These are phyloP conservation scores for Mycena latifolia DNA, from an alignment of 768 basidiomycete genomes.

Conservation along the genomic window DNA sequence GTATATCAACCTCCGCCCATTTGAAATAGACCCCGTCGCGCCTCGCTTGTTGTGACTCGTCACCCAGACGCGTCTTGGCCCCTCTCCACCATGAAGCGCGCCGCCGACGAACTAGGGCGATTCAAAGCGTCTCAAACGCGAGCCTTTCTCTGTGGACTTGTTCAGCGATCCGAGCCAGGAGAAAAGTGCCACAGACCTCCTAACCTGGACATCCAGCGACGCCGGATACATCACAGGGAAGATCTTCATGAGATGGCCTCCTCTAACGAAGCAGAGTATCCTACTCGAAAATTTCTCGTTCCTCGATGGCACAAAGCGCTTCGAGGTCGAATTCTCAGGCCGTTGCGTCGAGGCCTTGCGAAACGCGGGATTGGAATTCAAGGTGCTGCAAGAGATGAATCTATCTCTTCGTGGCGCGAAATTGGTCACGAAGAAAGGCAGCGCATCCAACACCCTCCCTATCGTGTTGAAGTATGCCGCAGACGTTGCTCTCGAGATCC, in stretches of 20 bases:
- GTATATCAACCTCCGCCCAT: no score
- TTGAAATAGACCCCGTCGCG: no score
- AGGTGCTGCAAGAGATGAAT: slow-evolving; percentile 55
- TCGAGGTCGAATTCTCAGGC: slow-evolving; percentile 55
- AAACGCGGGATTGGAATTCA: slow-evolving; percentile 49
- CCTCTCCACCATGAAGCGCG: slow-evolving; percentile 38
- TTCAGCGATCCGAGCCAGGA: slow-evolving; percentile 43
- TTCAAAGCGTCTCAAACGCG: not conserved
- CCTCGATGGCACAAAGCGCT: slow-evolving; percentile 39
- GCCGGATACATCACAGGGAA: slow-evolving; percentile 55
- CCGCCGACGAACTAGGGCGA: slow-evolving; percentile 16
- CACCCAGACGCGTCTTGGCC: not conserved
- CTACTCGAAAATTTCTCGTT: slow-evolving; percentile 42
- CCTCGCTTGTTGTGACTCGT: not conserved
- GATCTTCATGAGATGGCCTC: slow-evolving; percentile 60
- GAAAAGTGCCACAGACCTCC: slow-evolving; percentile 49
- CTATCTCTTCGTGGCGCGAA: slow-evolving; percentile 62
- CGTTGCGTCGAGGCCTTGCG: slow-evolving; percentile 44
- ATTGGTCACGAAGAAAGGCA: slow-evolving; percentile 41
- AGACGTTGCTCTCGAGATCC: slow-evolving; percentile 57
- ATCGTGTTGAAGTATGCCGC: slow-evolving; percentile 55
- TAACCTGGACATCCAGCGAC: slow-evolving; percentile 43
- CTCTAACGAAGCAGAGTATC: slow-evolving; percentile 45
- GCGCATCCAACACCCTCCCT: slow-evolving; percentile 47
- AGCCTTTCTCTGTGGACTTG: slow-evolving; percentile 1